Evolutionary conservation across 495 filamentous ascomycete species (phyloP).

Genomic region (Podospora australis): DNA sequence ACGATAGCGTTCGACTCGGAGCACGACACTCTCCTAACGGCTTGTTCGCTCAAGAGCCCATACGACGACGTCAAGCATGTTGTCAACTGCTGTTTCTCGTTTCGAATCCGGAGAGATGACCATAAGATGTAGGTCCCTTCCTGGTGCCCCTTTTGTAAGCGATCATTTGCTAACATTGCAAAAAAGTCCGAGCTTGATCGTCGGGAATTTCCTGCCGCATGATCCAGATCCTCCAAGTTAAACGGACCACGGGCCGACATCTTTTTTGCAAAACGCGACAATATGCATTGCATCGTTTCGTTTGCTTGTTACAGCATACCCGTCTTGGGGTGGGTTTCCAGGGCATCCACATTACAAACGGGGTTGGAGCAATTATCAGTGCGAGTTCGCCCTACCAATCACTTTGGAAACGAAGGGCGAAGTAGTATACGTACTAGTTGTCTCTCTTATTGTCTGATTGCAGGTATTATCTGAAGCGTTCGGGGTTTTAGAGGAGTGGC

Average conservation of each 20-base stretch:
- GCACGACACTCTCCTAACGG: conserved; percentile 96
- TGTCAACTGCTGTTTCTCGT: conserved; percentile 94
- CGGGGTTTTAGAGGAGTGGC: not conserved
- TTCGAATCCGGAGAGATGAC: conserved; percentile 87
- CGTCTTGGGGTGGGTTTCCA: no score
- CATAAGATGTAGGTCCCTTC: conserved; percentile 78
- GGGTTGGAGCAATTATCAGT: no score
- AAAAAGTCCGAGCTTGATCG: conserved; percentile 88
- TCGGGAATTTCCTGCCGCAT: conserved; percentile 77
- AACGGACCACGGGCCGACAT: no score
- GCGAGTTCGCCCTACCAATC: no score
- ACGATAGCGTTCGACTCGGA: conserved; percentile 94
- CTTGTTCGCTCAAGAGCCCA: conserved; percentile 85
- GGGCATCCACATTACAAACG: no score
- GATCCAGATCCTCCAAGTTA: no score
- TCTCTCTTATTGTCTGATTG: no score
- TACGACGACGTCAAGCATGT: conserved; percentile 62
- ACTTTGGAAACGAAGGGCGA: no score
- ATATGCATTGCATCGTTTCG: no score
- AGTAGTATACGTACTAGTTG: no score
- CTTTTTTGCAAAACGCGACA: no score
- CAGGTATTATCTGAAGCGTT: not conserved
- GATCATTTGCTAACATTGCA: conserved; percentile 4
- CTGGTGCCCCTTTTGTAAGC: not conserved
- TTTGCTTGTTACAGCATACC: no score